A percentile compares a stretch with the other conserved stretches of the same genome.
phyloP scores from a whole-genome alignment of 2,329 filamentous ascomycete species.

The Stachybotrys elegans region DNA sequence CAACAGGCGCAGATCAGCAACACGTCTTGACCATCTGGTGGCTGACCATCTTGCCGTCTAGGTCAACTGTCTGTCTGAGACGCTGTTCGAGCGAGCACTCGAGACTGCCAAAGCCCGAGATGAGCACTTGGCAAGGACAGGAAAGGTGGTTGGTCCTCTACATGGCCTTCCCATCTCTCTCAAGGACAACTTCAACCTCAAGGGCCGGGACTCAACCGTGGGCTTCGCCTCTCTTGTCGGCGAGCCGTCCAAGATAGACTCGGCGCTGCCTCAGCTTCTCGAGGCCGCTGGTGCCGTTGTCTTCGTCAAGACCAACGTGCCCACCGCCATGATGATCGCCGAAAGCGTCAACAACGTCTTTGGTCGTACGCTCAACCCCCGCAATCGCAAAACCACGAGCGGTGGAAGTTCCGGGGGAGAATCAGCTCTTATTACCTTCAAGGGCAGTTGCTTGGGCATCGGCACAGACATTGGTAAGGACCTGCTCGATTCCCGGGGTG shows the following conservation, averaged over 20 bases:
- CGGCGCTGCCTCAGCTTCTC: constrained; percentile 22
- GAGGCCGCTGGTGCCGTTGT: constrained; percentile 21
- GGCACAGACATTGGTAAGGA: constrained; percentile 29
- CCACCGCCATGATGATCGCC: constrained; percentile 58
- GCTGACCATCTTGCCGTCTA: constrained; percentile 11
- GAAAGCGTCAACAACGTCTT: constrained; percentile 32
- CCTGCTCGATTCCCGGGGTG: neutral
- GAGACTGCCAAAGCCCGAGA: constrained; percentile 28
- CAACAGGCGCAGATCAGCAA: neutral
- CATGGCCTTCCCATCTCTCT: constrained; percentile 56
- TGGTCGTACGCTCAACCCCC: constrained; percentile 27
- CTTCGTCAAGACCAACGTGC: constrained; percentile 37
- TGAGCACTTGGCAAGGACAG: neutral
- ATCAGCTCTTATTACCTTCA: constrained; percentile 26
- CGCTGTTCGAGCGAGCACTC: constrained; percentile 41
- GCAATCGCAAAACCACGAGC: constrained; percentile 23
- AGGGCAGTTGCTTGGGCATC: constrained; percentile 26
- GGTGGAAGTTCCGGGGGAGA: constrained; percentile 34
- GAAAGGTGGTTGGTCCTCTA: constrained; percentile 33
- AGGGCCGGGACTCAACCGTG: constrained; percentile 41
- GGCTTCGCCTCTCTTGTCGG: constrained; percentile 27
- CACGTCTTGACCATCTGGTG: neutral
- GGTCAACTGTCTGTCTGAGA: constrained; percentile 42
- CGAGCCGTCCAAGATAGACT: constrained; percentile 22
- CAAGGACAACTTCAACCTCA: constrained; percentile 35